Percentiles rank a stretch among this genome's conserved stretches.
Conservation (phyloP, 2,329 filamentous ascomycete genomes). For the Setomelanomma holmii region DNA sequence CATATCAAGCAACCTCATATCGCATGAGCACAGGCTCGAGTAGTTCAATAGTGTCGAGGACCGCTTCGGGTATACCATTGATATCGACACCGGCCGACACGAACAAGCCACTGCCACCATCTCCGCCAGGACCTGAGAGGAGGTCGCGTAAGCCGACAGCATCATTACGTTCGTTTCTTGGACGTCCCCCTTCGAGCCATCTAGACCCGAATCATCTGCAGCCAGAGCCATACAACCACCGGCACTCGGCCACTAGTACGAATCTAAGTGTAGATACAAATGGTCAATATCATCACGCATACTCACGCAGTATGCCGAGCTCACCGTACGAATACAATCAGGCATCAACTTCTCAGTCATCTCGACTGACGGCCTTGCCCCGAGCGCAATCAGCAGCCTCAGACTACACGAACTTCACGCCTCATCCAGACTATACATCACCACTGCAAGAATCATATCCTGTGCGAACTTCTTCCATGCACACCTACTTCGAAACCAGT, state of each 20-base stretch:
- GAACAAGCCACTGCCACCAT: slow-evolving; percentile 41
- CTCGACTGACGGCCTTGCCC: slow-evolving; percentile 17
- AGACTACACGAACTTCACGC: slow-evolving; percentile 17
- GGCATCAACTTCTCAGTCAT: slow-evolving; percentile 6
- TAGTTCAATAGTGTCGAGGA: slow-evolving; percentile 20
- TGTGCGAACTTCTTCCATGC: slow-evolving; percentile 22
- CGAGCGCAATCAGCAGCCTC: slow-evolving; percentile 33
- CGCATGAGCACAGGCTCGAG: slow-evolving; percentile 24
- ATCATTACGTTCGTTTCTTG: slow-evolving; percentile 35
- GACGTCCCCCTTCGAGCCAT: slow-evolving; percentile 31
- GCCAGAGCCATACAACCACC: slow-evolving; percentile 29
- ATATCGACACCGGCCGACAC: slow-evolving; percentile 32
- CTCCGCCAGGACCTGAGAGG: slow-evolving; percentile 30
- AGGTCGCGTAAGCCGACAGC: slow-evolving; percentile 31
- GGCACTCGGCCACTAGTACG: slow-evolving; percentile 26
- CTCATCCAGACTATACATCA: slow-evolving; percentile 25
- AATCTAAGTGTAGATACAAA: slow-evolving; percentile 32
- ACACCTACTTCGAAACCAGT: slow-evolving; percentile 26
- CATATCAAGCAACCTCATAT: slow-evolving; percentile 37
- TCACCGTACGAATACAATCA: slow-evolving; percentile 34
- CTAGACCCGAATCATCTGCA: slow-evolving; percentile 31
- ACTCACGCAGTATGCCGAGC: slow-evolving; percentile 46
- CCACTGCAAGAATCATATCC: not conserved
- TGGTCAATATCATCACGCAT: slow-evolving; percentile 23
- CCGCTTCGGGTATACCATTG: slow-evolving; percentile 11